Evolutionary conservation across 176 grass and related monocot genomes (phyloP).

Genomic region (Cenchrus purpureus): DNA sequence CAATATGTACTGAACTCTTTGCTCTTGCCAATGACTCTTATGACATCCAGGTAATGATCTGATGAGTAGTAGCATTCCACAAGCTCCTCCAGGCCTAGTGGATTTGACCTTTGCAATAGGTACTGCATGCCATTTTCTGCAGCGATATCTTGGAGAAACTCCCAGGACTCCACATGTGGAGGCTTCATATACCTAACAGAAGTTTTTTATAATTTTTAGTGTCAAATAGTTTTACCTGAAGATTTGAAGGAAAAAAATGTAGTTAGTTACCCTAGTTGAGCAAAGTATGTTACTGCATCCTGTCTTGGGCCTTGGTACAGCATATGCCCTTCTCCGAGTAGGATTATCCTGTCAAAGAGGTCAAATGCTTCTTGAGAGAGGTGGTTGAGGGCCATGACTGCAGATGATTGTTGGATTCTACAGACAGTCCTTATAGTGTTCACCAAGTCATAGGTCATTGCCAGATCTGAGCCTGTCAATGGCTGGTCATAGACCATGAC

Average conservation of each 20-base stretch:
- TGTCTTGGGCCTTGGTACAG: conserved; percentile 45
- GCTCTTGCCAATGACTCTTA: conserved; percentile 32
- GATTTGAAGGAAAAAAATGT: neutral
- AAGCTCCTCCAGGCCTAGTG: conserved; percentile 30
- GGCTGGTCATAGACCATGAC: conserved; percentile 43
- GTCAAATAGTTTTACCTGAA: neutral
- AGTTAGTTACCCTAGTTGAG: conserved; percentile 27
- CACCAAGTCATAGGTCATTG: conserved; percentile 39
- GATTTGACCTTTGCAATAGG: conserved; percentile 12
- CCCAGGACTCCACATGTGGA: conserved; percentile 34
- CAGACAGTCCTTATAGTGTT: conserved; percentile 17
- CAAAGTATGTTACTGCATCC: conserved; percentile 35
- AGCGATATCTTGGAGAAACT: conserved; percentile 45
- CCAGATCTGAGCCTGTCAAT: conserved; percentile 23
- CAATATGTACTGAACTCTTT: conserved; percentile 34
- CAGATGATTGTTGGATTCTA: conserved; percentile 39
- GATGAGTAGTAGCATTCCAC: conserved; percentile 39
- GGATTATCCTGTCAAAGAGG: conserved; percentile 34
- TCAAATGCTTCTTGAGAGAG: conserved; percentile 41
- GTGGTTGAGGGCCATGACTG: conserved; percentile 32
- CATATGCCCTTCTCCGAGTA: conserved; percentile 39
- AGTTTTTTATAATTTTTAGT: neutral
- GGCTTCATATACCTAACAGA: conserved; percentile 38
- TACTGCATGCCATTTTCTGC: conserved; percentile 37
- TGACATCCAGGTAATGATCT: conserved; percentile 36